Percentiles rank a stretch among this genome's conserved stretches.
Evolutionary conservation across 202 grass and related monocot species (phyloP).

Genomic region (Elaeis oleifera): DNA sequence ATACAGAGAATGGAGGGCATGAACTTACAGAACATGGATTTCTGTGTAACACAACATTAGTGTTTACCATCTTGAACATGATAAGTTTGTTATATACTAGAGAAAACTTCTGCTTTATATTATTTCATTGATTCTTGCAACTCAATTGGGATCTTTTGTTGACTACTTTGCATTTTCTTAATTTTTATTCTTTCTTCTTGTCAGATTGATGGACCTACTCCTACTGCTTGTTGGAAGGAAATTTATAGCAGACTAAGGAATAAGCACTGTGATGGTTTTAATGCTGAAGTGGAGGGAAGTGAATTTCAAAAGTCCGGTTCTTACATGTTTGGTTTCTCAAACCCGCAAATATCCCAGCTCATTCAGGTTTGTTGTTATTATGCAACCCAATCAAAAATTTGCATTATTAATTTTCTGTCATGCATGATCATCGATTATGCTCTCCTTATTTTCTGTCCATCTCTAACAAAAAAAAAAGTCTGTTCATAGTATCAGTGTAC

Average conservation of each 20-base stretch:
- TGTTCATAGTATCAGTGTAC: too few species aligned
- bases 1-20: too few species aligned
- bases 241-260: constrained; percentile 71
- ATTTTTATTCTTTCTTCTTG: constrained; percentile 9
- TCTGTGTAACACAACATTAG: too few species aligned
- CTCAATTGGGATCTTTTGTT: constrained; percentile 15
- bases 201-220: constrained; percentile 83
- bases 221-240: constrained; percentile 95
- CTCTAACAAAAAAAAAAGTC: too few species aligned
- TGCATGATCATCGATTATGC: too few species aligned
- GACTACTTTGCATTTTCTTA: constrained; percentile 13
- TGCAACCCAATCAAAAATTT: neutral
- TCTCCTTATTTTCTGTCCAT: too few species aligned
- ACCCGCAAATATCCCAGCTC: constrained; percentile 83
- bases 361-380: constrained; percentile 62
- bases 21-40: too few species aligned
- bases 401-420: too few species aligned
- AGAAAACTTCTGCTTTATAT: neutral
- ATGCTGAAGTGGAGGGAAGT: constrained; percentile 47
- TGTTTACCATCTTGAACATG: too few species aligned
- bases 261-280: constrained; percentile 40
- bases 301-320: constrained; percentile 72
- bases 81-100: neutral
- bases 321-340: constrained; percentile 97
- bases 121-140: neutral